Base-by-base conservation (phyloP, 352 stramenopile genomes). In the Globisporangium iwayamae region DNA sequence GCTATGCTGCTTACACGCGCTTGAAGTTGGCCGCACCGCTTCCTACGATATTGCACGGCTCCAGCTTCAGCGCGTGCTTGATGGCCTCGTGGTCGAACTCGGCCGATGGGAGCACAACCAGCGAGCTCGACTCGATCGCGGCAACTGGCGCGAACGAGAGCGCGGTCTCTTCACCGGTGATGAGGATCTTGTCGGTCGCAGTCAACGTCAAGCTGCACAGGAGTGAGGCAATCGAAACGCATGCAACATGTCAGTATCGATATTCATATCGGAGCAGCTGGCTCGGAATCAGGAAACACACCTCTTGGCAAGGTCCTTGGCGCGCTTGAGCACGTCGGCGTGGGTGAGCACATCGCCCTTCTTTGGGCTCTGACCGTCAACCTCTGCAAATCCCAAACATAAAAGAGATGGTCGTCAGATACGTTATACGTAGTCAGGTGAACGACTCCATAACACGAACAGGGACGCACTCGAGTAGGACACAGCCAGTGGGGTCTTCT, bases 281-380 rank as follows among this genome's bases (percentile, higher is more conserved):
- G 28, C 2, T 16, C 1, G 13, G 4, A 55, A 34, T 1, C 41
- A 18, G 25, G 38, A 13, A 41, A 59, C 79, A 52, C 71, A 94
- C 87, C 70, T 85, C 71, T 90, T 90, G 47, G 73, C 80, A 20
- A 96, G 69, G 20, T 84, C 77, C 57, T 69, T 68, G 1, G 87
- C 85, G 41, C 77, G 79, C 82, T 94, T 85, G 41, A 96, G 76
- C 36, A 93, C 60, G 47, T 94, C 86, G 13, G 81, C 86, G 68
- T 96, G 87, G 9, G 85, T 94, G 36, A 92, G 63, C 54, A 92
- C 72, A 4, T 73, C 79, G 60, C 84, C 79, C 74, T 94, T 94
- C 76, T 88, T 93, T 25, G 87, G 87, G 62, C 86, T 88, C 61
- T 91, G 72, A 7, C 86, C 83, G 36, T 81, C 71, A 38, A 86